phyloP scores from a whole-genome alignment of 176 grass and related monocot genomes.

The Guadua angustifolia region DNA sequence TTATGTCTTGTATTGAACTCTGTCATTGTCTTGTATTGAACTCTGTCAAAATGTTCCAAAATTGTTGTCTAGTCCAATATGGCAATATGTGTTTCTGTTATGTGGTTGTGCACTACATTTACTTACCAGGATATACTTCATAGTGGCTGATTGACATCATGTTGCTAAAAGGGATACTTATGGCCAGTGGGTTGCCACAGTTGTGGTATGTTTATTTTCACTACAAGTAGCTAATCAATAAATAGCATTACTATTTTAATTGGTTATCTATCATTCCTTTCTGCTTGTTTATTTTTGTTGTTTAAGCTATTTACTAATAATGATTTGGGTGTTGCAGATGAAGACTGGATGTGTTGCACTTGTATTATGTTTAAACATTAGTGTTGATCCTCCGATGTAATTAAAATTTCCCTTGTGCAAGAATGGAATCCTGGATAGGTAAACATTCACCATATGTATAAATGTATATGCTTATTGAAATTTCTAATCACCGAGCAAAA shows the following conservation, averaged over 20 bases:
- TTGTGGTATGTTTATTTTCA: conserved; percentile 14
- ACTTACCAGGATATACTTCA: no score
- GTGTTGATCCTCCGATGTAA: conserved; percentile 98
- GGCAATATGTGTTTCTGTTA: no score
- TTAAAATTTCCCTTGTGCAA: conserved; percentile 99
- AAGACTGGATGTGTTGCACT: conserved; percentile 98
- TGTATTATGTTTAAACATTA: conserved; percentile 97
- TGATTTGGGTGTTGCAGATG: conserved; percentile 76
- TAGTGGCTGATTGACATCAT: background rate
- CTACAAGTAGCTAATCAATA: conserved; percentile 37
- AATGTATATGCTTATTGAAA: conserved; percentile 30
- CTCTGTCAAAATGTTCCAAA: no score
- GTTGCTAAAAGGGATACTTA: conserved; percentile 7
- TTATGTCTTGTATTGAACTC: no score
- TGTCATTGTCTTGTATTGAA: no score
- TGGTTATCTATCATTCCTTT: conserved; percentile 6
- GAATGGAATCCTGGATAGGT: conserved; percentile 99
- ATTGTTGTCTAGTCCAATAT: no score
- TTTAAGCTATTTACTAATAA: conserved; percentile 39
- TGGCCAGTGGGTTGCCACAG: background rate
- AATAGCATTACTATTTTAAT: conserved; percentile 20
- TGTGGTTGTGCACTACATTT: no score
- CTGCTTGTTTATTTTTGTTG: background rate
- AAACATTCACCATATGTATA: conserved; percentile 30
- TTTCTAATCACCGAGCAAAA: conserved; percentile 1